Percentiles rank a stretch among this genome's conserved stretches.
Conservation (phyloP, 345 rosid species). For the Luvunga scandens region DNA sequence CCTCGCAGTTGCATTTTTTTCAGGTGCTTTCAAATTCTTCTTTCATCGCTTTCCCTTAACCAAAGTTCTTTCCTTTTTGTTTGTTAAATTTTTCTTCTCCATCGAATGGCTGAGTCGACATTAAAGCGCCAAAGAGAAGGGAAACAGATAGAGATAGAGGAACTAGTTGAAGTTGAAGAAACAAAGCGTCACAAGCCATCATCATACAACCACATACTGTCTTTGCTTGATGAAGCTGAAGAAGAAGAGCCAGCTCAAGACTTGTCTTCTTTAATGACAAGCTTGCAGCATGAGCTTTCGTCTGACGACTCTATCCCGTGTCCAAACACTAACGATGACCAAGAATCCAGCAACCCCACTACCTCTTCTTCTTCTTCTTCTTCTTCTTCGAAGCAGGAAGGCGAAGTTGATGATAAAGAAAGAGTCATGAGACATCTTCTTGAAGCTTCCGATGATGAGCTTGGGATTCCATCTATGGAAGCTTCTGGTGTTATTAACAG, state of each 20-base stretch:
- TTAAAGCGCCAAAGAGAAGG: constrained; percentile 64
- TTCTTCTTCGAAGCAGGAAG: constrained; percentile 20
- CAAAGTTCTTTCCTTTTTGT: not conserved
- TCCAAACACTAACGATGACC: constrained; percentile 2
- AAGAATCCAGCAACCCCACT: constrained; percentile 3
- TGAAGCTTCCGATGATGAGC: constrained; percentile 90
- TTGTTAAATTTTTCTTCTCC: not conserved
- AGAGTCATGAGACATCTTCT: constrained; percentile 69
- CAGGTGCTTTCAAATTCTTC: not conserved
- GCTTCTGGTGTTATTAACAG: constrained; percentile 2
- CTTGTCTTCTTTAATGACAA: constrained; percentile 47
- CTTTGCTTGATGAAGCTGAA: constrained; percentile 45
- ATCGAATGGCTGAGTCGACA: constrained; percentile 43
- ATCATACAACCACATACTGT: constrained; percentile 35
- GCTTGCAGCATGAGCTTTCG: constrained; percentile 56
- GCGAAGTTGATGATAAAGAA: constrained; percentile 39
- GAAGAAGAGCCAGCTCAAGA: constrained; percentile 52
- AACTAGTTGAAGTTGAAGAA: constrained; percentile 20
- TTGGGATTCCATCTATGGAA: constrained; percentile 64
- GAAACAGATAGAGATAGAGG: constrained; percentile 27
- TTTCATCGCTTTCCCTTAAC: not conserved
- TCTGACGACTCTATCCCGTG: constrained; percentile 15
- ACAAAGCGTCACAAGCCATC: constrained; percentile 44
- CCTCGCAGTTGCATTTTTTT: constrained; percentile 20
- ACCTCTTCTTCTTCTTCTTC: constrained; percentile 13